Evolutionary conservation across 495 filamentous ascomycete genomes (phyloP).

Genomic region (Annulohypoxylon moriforme): DNA sequence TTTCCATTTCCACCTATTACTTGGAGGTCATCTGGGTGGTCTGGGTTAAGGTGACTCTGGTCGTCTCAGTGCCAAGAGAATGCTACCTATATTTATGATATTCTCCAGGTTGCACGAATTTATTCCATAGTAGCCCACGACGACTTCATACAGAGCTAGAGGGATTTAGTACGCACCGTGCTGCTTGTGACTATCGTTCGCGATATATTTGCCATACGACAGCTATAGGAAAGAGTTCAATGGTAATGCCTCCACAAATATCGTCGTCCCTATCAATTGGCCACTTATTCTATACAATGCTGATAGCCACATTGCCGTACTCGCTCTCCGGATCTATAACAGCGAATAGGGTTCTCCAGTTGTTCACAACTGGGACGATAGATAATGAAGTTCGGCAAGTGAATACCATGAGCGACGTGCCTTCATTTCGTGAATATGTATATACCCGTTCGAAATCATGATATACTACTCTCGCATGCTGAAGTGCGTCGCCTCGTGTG

Average conservation of each 20-base stretch:
- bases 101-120: constrained; percentile 2
- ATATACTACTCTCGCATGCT: not conserved
- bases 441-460: constrained; percentile 18
- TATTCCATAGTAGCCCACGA: not conserved
- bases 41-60: not conserved
- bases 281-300: not conserved
- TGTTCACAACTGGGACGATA: not conserved
- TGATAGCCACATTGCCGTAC: not conserved
- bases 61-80: not conserved
- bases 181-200: not conserved
- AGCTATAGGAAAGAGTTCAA: not conserved
- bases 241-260: not conserved
- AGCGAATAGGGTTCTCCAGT: not conserved
- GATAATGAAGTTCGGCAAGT: not conserved
- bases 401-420: not conserved
- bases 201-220: not conserved
- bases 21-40: not conserved
- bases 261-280: not conserved
- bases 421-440: constrained; percentile 24
- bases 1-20: not conserved
- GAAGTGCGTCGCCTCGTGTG: not conserved
- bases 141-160: not conserved
- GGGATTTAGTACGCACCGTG: not conserved
- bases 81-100: not conserved
- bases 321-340: not conserved